Evolutionary conservation across 192 early-diverging fungal species (phyloP).

Genomic region (Bifiguratus adelaidae): DNA sequence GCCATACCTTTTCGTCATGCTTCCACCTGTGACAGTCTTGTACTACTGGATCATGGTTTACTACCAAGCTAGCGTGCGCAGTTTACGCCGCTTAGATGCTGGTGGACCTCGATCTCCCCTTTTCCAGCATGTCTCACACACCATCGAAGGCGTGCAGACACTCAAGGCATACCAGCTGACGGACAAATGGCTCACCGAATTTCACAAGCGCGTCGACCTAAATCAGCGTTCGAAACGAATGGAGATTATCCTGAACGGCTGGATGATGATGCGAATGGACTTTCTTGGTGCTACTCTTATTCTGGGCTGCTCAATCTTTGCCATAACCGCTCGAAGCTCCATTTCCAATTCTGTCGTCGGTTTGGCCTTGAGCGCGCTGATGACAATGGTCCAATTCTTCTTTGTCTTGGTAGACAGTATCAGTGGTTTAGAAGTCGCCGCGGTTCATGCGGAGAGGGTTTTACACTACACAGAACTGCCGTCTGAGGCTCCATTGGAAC

Average conservation of each 20-base stretch:
- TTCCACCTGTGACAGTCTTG: background rate
- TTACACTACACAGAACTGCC: constrained; percentile 73
- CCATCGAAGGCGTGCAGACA: constrained; percentile 59
- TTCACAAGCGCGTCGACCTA: background rate
- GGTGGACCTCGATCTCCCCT: constrained; percentile 28
- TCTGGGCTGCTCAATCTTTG: constrained; percentile 3
- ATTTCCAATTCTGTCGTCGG: constrained; percentile 22
- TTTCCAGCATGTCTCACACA: constrained; percentile 26
- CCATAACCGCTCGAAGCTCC: background rate
- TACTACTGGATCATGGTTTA: constrained; percentile 5
- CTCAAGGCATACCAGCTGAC: constrained; percentile 49
- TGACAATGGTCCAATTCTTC: constrained; percentile 79
- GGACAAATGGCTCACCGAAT: background rate
- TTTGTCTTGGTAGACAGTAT: constrained; percentile 73
- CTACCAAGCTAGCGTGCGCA: constrained; percentile 9
- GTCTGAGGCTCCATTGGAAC: constrained; percentile 66
- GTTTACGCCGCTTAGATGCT: constrained; percentile 31
- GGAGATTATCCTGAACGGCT: background rate
- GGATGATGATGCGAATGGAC: constrained; percentile 5
- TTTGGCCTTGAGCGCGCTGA: constrained; percentile 60
- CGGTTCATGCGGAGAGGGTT: constrained; percentile 67
- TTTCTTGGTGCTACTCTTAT: constrained; percentile 4
- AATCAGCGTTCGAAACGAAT: constrained; percentile 1
- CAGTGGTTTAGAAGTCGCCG: too few relatives aligned
- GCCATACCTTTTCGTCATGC: background rate